Conservation (phyloP, 139 green algal species). For the Coccomyxa sp. region DNA sequence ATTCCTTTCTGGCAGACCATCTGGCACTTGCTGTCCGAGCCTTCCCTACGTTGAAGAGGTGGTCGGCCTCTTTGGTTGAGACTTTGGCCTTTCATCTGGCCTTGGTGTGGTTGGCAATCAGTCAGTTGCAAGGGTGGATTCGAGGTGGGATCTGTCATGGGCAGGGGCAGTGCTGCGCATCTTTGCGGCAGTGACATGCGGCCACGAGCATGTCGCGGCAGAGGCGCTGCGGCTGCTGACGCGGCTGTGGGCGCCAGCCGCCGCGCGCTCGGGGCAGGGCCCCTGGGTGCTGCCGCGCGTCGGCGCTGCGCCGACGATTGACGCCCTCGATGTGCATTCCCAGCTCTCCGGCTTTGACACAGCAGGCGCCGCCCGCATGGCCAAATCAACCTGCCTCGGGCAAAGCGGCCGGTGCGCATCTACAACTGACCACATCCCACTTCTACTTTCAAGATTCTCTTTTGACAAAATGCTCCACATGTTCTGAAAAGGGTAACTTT, state of each 20-base stretch:
- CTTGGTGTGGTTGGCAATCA: no score
- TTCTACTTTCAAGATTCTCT: no score
- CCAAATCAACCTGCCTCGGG: slow-evolving; percentile 5
- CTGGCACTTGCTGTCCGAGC: no score
- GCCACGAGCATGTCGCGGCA: slow-evolving; percentile 53
- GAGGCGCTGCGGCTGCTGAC: slow-evolving; percentile 72
- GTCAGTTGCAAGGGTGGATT: no score
- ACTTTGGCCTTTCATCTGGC: no score
- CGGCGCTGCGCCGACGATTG: background rate
- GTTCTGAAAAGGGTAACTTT: no score
- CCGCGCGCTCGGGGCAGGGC: slow-evolving; percentile 34
- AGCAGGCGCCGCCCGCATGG: slow-evolving; percentile 6
- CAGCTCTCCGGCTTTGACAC: slow-evolving; percentile 14
- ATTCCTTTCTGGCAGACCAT: background rate
- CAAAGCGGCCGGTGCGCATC: background rate
- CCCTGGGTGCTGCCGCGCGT: slow-evolving; percentile 17
- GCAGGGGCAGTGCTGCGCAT: slow-evolving; percentile 30
- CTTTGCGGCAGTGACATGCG: slow-evolving; percentile 54
- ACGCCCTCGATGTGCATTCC: background rate
- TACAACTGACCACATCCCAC: no score
- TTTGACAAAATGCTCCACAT: no score
- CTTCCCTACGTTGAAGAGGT: no score
- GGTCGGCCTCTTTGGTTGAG: no score
- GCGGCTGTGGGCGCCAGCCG: slow-evolving; percentile 61
- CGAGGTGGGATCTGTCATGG: background rate